Evolutionary conservation across 2,329 filamentous ascomycete genomes (phyloP), one percentile per base, ranked within the genome.

Genomic region (Diplodia sapinea): DNA sequence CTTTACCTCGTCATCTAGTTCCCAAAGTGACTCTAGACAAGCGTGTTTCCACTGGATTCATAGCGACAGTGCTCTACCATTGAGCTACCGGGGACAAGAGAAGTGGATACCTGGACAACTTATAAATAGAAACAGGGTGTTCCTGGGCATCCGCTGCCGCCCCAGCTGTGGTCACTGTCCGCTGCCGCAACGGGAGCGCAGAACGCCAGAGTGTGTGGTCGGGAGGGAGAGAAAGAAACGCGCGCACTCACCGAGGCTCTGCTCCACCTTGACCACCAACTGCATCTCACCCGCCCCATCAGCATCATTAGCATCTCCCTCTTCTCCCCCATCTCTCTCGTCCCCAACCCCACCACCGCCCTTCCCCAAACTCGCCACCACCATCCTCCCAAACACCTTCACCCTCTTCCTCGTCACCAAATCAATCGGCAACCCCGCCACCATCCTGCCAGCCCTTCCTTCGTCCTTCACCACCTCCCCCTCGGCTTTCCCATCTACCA

Each of bases 341-440:
- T 77, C 70, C 13, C 77, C 72, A 6, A 77, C 71, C 5, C 33
- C 33, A 9, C 33, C 33, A 36, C 33, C 33, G 8, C 80, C 68
- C 13, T 75, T 74, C 3, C 70, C 79, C 3, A 89, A 76, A 2
- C 86, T 83, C 0, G 89, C 91, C 3, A 88, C 89, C 20, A 91
- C 76, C 84, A 93, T 88, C 43, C 82, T 83, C 0, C 92, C 92
- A 26, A 84, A 88, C 6, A 95, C 77, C 80, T 96, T 96, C 49
- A 93, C 87, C 47, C 93, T 82, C 70, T 89, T 89, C 69, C 91
- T 82, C 11, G 83, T 87, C 73, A 88, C 86, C 1, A 93, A 78
- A 71, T 93, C 84, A 64, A 91, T 85, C 0, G 84, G 83, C 56
- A 91, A 73, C 0, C 84, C 90, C 29, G 88, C 83, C 40, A 92